phyloP scores from a whole-genome alignment of 352 stramenopile genomes.

The Globisporangium okanoganense region DNA sequence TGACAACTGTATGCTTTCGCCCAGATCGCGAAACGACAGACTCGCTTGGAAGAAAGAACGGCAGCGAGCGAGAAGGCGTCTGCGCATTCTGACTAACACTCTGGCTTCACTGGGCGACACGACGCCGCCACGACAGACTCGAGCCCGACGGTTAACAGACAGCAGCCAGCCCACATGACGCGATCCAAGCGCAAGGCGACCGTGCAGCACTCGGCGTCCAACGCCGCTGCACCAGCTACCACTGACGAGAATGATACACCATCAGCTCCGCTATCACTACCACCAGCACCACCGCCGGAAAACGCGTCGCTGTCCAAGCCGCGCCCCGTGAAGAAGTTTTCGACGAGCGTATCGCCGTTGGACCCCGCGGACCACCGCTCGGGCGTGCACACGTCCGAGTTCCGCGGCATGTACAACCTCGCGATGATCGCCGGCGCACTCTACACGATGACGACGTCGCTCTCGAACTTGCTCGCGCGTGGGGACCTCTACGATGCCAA shows the following conservation, averaged over 20 bases:
- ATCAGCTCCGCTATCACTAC: neutral
- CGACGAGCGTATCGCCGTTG: conserved; percentile 53
- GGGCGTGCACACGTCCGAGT: conserved; percentile 72
- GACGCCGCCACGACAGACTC: neutral
- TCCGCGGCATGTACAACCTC: conserved; percentile 75
- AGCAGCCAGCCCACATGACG: neutral
- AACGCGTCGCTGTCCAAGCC: conserved; percentile 2
- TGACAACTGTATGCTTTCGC: no score
- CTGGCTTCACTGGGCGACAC: neutral
- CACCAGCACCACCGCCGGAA: neutral
- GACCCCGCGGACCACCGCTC: conserved; percentile 64
- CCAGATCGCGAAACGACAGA: neutral
- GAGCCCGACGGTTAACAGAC: neutral
- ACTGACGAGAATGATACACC: no score
- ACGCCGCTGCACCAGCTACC: neutral
- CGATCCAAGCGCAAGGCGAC: conserved; percentile 7
- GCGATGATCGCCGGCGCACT: conserved; percentile 56
- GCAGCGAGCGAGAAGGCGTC: neutral
- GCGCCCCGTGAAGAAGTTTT: conserved; percentile 55
- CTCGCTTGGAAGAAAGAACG: neutral
- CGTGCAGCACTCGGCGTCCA: neutral
- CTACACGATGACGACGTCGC: conserved; percentile 58
- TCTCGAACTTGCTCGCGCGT: conserved; percentile 46
- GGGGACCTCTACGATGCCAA: conserved; percentile 49
- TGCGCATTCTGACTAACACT: no score